Percentiles rank a stretch among this genome's conserved stretches.
Evolutionary conservation across 257 asterid species (phyloP).

Genomic region (Leptodermis oblonga): DNA sequence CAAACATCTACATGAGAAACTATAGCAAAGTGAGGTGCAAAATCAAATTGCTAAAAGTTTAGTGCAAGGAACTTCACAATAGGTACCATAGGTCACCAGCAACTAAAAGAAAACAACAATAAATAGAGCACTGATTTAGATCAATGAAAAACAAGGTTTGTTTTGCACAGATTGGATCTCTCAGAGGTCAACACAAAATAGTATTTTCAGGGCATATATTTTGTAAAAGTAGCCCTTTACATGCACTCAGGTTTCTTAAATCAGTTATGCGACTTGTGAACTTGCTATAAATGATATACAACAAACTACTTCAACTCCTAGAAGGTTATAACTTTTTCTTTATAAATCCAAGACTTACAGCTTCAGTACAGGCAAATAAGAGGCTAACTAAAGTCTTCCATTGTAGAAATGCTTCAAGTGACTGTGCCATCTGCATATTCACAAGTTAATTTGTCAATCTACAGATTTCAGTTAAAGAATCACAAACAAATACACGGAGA

Average conservation of each 20-base stretch:
- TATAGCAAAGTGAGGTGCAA: conserved; percentile 7
- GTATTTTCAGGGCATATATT: neutral
- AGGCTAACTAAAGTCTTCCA: conserved; percentile 82
- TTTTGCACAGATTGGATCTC: neutral
- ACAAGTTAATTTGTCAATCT: conserved; percentile 13
- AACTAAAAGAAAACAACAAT: neutral
- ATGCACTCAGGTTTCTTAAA: neutral
- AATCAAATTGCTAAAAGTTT: neutral
- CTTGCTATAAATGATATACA: no score
- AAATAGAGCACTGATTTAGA: neutral
- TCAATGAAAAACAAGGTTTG: neutral
- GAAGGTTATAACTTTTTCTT: neutral
- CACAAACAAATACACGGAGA: neutral
- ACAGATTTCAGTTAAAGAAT: neutral
- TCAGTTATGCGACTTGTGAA: neutral
- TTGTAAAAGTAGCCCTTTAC: neutral
- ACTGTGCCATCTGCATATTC: conserved; percentile 90
- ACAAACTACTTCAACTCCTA: neutral
- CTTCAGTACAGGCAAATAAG: conserved; percentile 76
- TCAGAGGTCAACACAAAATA: no score
- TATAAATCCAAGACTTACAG: conserved; percentile 51
- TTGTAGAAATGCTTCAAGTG: conserved; percentile 88
- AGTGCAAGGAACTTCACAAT: neutral
- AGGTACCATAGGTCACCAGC: neutral
- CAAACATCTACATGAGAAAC: conserved; percentile 17